Evolutionary conservation across 345 rosid genomes (phyloP).

Genomic region (Mallotus nudiflorus): DNA sequence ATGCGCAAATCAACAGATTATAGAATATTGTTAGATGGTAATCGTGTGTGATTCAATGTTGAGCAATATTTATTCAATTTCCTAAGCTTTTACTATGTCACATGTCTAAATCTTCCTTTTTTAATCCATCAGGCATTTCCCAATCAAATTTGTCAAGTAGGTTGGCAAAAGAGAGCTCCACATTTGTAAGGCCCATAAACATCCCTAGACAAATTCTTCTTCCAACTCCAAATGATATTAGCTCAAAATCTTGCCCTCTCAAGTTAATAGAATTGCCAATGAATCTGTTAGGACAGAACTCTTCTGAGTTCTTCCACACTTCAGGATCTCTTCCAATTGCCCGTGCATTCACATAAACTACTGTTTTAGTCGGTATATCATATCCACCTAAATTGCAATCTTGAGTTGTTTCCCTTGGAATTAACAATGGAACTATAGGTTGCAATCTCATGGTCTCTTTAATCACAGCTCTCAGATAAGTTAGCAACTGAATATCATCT

Average conservation of each 20-base stretch:
- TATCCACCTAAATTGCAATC: constrained; percentile 31
- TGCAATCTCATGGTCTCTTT: constrained; percentile 14
- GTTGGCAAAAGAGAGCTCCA: constrained; percentile 21
- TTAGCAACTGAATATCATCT: constrained; percentile 25
- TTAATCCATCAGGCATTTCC: constrained; percentile 10
- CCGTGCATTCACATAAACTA: constrained; percentile 32
- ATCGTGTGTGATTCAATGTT: too few relatives aligned
- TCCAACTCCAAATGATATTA: constrained; percentile 35
- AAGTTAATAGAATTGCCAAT: constrained; percentile 18
- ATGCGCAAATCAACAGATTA: too few relatives aligned
- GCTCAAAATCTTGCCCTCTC: constrained; percentile 25
- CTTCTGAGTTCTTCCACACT: constrained; percentile 30
- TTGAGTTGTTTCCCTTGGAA: constrained; percentile 33
- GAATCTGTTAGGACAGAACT: constrained; percentile 34
- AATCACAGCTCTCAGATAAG: not conserved
- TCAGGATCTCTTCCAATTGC: constrained; percentile 45
- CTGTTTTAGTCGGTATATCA: constrained; percentile 30
- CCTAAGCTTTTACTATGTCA: too few relatives aligned
- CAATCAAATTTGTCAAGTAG: constrained; percentile 13
- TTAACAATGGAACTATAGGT: constrained; percentile 24
- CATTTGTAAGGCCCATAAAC: constrained; percentile 12
- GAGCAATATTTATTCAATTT: too few relatives aligned
- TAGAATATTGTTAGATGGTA: too few relatives aligned
- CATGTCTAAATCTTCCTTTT: not conserved
- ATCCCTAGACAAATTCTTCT: constrained; percentile 38